Evolutionary conservation across 2,329 filamentous ascomycete genomes (phyloP), one percentile per base, ranked within the genome.

Genomic region (Fusarium temperatum): DNA sequence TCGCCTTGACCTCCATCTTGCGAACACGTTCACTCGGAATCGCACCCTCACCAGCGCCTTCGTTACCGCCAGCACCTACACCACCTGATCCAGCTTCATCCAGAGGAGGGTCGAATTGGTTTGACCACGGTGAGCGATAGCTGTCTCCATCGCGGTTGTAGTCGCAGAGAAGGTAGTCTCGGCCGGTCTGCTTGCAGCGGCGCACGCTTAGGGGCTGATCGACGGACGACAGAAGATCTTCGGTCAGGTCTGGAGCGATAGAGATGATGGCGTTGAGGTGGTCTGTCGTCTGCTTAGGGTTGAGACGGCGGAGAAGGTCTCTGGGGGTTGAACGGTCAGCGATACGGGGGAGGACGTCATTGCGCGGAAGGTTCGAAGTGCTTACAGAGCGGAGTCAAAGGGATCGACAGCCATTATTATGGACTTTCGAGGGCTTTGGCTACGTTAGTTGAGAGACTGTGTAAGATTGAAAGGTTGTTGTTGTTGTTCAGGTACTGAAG

Each of bases 81-180:
- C 86, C 88, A 32, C 87, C 87, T 2, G 81, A 80, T 22, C 90
- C 89, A 56, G 87, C 88, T 75, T 89, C 89, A 75, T 93, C 92
- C 68, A 98, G 89, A 20, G 95, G 93, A 24, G 96, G 96, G 82
- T 98, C 95, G 83, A 99, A 99, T 84, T 98, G 93, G 85, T 98
- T 98, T 85, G 93, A 96, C 96, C 96, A 99, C n/a, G 96, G 96
- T 75, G 94, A 97, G 72, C 96, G 93, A 89, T 98, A 98, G 85
- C 93, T 97, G 86, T 98, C 96, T 72, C 96, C 96, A 84, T 99
- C 96, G 75, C 96, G 95, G 89, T 99, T 99, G 89, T 99, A 99
- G 89, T 99, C 96, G 88, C 96, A 99, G 80, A 98, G 93, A 58
- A 99, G 91, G 87, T 98, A 99, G 85, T 98, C 96, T 77, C 96